Evolutionary conservation across 2,329 filamentous ascomycete species (phyloP).

Genomic region (Bipolaris gigantea): DNA sequence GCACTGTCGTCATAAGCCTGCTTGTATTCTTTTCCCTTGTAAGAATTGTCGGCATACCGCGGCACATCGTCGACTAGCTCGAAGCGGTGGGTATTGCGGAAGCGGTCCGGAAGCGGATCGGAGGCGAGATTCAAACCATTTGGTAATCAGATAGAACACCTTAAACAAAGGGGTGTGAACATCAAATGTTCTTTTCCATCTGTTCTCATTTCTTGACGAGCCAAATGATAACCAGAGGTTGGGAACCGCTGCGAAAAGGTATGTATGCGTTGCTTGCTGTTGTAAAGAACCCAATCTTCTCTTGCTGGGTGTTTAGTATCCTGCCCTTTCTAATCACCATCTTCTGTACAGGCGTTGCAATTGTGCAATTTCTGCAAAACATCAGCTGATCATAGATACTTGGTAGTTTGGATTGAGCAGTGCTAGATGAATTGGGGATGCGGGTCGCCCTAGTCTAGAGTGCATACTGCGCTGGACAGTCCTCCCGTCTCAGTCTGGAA

Average conservation of each 20-base stretch:
- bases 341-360: neutral
- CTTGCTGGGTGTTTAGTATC: neutral
- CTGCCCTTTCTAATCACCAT: neutral
- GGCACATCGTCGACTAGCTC: neutral
- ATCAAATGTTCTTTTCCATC: neutral
- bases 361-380: neutral
- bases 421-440: neutral
- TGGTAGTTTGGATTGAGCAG: too few relatives aligned
- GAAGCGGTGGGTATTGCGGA: slow-evolving; percentile 3
- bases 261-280: neutral
- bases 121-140: neutral
- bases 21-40: neutral
- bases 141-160: neutral
- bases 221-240: neutral
- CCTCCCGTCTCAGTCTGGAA: neutral
- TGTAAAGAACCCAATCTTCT: too few relatives aligned
- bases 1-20: neutral
- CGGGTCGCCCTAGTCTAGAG: neutral
- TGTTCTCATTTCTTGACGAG: neutral
- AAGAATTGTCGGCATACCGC: neutral
- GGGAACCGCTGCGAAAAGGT: neutral
- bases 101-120: slow-evolving; percentile 9
- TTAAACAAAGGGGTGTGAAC: neutral
- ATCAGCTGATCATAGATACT: neutral
- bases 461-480: neutral